phyloP scores from a whole-genome alignment of 2,329 filamentous ascomycete genomes.

The Verticillium dahliae region DNA sequence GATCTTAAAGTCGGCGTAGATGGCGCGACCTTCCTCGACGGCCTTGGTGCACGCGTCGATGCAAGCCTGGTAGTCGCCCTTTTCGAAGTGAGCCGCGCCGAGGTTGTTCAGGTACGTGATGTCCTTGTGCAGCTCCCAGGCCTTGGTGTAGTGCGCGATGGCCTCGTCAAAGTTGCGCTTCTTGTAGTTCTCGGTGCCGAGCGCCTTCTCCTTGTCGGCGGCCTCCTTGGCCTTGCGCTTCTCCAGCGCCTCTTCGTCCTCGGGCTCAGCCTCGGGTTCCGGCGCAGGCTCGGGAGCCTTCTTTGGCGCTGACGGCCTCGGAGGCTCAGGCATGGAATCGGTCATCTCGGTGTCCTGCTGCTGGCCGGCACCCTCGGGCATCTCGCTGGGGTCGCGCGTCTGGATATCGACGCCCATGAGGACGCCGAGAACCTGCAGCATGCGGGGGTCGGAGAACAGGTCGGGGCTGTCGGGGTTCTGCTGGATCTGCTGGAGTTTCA shows the following conservation, averaged over 20 bases:
- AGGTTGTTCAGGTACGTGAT: slow-evolving; percentile 98
- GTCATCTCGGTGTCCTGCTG: slow-evolving; percentile 71
- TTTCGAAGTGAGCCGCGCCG: slow-evolving; percentile 89
- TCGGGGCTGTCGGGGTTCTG: slow-evolving; percentile 75
- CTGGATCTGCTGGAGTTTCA: slow-evolving; percentile 75
- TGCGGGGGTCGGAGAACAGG: slow-evolving; percentile 81
- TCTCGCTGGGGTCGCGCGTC: slow-evolving; percentile 28
- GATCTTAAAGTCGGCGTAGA: slow-evolving; percentile 94
- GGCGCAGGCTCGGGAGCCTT: slow-evolving; percentile 51
- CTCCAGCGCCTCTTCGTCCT: slow-evolving; percentile 74
- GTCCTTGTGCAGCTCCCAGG: slow-evolving; percentile 92
- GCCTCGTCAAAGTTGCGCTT: slow-evolving; percentile 95
- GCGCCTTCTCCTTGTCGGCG: slow-evolving; percentile 88
- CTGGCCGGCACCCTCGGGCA: slow-evolving; percentile 23
- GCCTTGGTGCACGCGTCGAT: slow-evolving; percentile 86
- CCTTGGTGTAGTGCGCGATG: slow-evolving; percentile 89
- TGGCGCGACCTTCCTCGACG: slow-evolving; percentile 79
- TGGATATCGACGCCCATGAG: slow-evolving; percentile 90
- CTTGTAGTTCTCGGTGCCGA: slow-evolving; percentile 95
- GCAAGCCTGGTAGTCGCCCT: slow-evolving; percentile 83
- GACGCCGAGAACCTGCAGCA: slow-evolving; percentile 91
- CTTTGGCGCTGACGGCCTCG: slow-evolving; percentile 39
- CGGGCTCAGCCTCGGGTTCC: slow-evolving; percentile 60
- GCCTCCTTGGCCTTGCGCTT: slow-evolving; percentile 89
- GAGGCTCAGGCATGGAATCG: slow-evolving; percentile 44